Conservation (phyloP, 2,329 filamentous ascomycete genomes). For the Fusarium floridanum region DNA sequence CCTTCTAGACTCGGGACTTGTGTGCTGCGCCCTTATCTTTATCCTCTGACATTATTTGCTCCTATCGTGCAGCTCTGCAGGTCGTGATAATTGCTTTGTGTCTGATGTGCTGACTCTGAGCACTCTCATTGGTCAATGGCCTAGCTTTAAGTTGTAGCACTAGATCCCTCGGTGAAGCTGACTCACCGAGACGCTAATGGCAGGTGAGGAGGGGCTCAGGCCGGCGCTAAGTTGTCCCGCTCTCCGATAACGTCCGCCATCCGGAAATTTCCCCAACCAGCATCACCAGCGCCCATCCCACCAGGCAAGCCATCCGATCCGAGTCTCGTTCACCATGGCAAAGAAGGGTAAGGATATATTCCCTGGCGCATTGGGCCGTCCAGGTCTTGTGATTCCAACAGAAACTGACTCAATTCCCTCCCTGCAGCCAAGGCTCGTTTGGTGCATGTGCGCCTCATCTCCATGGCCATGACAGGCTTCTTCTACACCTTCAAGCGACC, state of each 20-base stretch:
- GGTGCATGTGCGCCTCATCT: conserved; percentile 92
- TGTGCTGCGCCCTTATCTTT: neutral
- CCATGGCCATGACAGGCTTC: conserved; percentile 99
- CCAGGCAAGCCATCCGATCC: conserved; percentile 30
- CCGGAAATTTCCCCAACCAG: conserved; percentile 44
- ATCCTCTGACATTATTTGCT: neutral
- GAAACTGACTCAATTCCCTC: conserved; percentile 21
- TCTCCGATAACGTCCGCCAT: conserved; percentile 18
- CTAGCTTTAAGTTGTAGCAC: neutral
- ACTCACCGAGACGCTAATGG: conserved; percentile 5
- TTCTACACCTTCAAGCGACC: conserved; percentile 92
- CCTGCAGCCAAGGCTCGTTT: conserved; percentile 86
- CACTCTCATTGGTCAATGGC: conserved; percentile 36
- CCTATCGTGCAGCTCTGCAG: conserved; percentile 8
- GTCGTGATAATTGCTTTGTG: conserved; percentile 27
- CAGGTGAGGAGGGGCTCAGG: neutral
- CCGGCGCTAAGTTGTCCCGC: conserved; percentile 42
- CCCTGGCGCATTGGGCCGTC: neutral
- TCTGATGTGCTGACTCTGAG: conserved; percentile 18
- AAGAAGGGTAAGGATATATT: conserved; percentile 41
- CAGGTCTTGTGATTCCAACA: neutral
- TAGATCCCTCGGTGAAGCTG: conserved; percentile 11
- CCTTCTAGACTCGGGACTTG: conserved; percentile 16
- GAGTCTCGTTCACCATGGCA: conserved; percentile 42
- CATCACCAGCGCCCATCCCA: conserved; percentile 25